Evolutionary conservation across 495 filamentous ascomycete species (phyloP).

Genomic region (Penicillium antarcticum): DNA sequence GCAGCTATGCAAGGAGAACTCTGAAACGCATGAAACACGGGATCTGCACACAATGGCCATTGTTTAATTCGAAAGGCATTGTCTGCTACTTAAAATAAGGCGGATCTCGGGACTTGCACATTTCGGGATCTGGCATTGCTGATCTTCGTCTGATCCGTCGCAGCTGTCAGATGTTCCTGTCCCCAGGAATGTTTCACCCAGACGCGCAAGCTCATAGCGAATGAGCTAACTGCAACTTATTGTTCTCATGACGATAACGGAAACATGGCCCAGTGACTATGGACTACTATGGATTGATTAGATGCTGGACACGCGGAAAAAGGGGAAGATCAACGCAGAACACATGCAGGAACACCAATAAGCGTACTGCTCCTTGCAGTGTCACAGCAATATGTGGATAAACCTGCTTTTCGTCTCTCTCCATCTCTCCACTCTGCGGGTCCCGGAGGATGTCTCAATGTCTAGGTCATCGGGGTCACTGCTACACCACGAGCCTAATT

Average conservation of each 20-base stretch:
- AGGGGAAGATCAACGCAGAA: constrained; percentile 8
- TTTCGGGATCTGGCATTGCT: constrained; percentile 4
- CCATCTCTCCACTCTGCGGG: constrained; percentile 3
- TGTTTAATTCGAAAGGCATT: background rate
- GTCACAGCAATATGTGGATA: background rate
- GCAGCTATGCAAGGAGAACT: background rate
- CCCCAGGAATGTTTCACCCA: constrained; percentile 12
- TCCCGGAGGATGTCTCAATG: constrained; percentile 3
- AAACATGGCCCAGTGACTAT: background rate
- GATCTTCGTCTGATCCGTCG: constrained; percentile 24
- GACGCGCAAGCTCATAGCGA: constrained; percentile 7
- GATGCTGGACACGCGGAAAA: background rate
- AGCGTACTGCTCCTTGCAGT: background rate
- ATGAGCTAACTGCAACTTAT: background rate
- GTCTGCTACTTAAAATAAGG: background rate
- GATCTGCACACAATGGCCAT: background rate
- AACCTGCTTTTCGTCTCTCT: background rate
- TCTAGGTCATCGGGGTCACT: background rate
- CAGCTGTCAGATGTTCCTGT: constrained; percentile 14
- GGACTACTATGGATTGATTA: background rate
- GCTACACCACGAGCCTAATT: constrained; percentile 7
- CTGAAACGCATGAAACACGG: background rate
- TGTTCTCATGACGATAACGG: constrained; percentile 6
- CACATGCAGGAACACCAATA: background rate
- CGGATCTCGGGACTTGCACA: constrained; percentile 4